Evolutionary conservation across 2,329 filamentous ascomycete genomes (phyloP).

Genomic region (Pseudocercospora fuligena): DNA sequence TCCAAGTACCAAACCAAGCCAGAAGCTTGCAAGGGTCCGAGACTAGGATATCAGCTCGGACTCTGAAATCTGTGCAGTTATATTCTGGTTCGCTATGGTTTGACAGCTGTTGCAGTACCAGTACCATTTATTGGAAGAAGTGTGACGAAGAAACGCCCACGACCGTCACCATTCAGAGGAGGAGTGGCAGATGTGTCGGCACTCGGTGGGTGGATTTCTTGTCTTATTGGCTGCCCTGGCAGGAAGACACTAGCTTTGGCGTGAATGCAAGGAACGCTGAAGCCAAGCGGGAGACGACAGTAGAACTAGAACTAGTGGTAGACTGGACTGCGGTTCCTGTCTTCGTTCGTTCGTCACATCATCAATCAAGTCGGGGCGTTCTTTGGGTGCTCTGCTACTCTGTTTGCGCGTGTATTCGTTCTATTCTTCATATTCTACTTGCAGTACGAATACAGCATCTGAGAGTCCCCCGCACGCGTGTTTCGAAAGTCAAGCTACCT

Average conservation of each 20-base stretch:
- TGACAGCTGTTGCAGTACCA: too few relatives aligned
- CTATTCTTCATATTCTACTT: too few relatives aligned
- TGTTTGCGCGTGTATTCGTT: background rate
- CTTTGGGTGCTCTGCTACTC: background rate
- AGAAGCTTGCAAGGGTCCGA: background rate
- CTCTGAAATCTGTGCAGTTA: too few relatives aligned
- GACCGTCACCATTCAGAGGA: background rate
- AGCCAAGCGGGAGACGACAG: background rate
- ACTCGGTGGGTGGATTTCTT: background rate
- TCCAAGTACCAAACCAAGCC: background rate
- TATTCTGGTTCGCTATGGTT: too few relatives aligned
- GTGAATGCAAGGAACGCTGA: slow-evolving; percentile 11
- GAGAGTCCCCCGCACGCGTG: background rate
- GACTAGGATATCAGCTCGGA: too few relatives aligned
- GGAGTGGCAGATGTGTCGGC: background rate
- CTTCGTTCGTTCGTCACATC: too few relatives aligned
- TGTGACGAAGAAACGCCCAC: background rate
- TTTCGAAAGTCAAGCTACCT: background rate
- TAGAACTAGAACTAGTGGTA: background rate
- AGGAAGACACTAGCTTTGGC: slow-evolving; percentile 4
- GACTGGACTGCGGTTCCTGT: too few relatives aligned
- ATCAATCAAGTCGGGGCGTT: background rate
- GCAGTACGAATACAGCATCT: background rate
- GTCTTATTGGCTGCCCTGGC: slow-evolving; percentile 2
- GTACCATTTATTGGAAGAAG: background rate